phyloP scores from a whole-genome alignment of 225 moss, liverwort and hornwort genomes.

The Asterella californica region DNA sequence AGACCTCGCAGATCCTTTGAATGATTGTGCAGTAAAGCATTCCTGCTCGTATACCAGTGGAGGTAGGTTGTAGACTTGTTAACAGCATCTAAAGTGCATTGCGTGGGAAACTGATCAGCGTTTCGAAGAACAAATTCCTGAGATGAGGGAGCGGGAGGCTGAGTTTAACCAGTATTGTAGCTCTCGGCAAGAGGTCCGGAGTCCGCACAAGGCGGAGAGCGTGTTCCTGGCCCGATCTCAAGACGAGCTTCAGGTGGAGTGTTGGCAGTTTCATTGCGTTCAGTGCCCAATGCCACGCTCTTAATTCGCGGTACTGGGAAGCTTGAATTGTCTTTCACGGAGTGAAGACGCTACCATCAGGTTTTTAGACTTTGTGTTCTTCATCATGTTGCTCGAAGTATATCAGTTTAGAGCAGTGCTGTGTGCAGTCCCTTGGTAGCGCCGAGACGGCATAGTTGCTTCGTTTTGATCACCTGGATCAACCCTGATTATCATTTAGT shows the following conservation, averaged over 20 bases:
- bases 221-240: not conserved
- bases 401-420: not conserved
- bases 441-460: not conserved
- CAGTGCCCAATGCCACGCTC: not conserved
- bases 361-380: not conserved
- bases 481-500: constrained; percentile 5
- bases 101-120: constrained; percentile 11
- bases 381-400: constrained; percentile 5
- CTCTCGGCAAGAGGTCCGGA: constrained; percentile 2
- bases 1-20: not conserved
- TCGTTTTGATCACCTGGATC: not conserved
- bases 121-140: constrained; percentile 19
- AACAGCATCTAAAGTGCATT: constrained; percentile 9
- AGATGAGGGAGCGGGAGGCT: constrained; percentile 7
- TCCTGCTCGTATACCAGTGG: constrained; percentile 7
- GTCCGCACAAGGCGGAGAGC: not conserved
- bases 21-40: constrained; percentile 1
- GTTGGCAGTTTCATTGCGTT: not conserved
- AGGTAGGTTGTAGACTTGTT: not conserved
- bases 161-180: constrained; percentile 4
- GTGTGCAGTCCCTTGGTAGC: not conserved
- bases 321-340: not conserved
- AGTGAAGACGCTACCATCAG: not conserved
- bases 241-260: not conserved
- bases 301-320: not conserved